Evolutionary conservation across 345 rosid genomes (phyloP).

Genomic region (Dipteronia dyeriana): DNA sequence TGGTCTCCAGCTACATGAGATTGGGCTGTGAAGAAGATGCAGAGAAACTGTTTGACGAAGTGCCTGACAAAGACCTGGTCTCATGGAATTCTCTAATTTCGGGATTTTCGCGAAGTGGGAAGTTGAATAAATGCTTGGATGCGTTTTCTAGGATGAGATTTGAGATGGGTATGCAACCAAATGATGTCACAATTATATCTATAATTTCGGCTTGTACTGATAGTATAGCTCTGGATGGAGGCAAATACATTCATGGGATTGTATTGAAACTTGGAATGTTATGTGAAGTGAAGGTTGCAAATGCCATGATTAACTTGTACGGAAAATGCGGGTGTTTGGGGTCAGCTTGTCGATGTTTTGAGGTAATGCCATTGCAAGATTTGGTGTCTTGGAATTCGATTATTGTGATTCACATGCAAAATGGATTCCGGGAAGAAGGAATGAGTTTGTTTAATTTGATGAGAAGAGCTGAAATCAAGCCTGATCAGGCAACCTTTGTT

Average conservation of each 20-base stretch:
- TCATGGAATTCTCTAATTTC: conserved; percentile 77
- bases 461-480: conserved; percentile 42
- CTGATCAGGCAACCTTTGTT: conserved; percentile 60
- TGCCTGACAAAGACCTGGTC: conserved; percentile 54
- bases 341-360: conserved; percentile 46
- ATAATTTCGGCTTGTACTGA: conserved; percentile 55
- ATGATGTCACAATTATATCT: conserved; percentile 53
- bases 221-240: conserved; percentile 40
- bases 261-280: conserved; percentile 48
- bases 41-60: conserved; percentile 59
- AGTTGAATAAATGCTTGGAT: conserved; percentile 34
- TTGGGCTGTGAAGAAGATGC: conserved; percentile 44
- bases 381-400: conserved; percentile 70
- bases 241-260: conserved; percentile 55
- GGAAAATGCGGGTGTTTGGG: conserved; percentile 50
- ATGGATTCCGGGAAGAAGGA: conserved; percentile 43
- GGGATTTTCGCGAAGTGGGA: conserved; percentile 45
- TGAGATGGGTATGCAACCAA: conserved; percentile 41
- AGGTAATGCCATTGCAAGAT: conserved; percentile 44
- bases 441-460: conserved; percentile 39
- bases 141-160: conserved; percentile 43
- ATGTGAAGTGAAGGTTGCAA: conserved; percentile 51
- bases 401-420: conserved; percentile 42
- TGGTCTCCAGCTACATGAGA: conserved; percentile 41
- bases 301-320: conserved; percentile 58